Conservation (phyloP, 2,329 filamentous ascomycete species). For the Fusarium xylarioides region DNA sequence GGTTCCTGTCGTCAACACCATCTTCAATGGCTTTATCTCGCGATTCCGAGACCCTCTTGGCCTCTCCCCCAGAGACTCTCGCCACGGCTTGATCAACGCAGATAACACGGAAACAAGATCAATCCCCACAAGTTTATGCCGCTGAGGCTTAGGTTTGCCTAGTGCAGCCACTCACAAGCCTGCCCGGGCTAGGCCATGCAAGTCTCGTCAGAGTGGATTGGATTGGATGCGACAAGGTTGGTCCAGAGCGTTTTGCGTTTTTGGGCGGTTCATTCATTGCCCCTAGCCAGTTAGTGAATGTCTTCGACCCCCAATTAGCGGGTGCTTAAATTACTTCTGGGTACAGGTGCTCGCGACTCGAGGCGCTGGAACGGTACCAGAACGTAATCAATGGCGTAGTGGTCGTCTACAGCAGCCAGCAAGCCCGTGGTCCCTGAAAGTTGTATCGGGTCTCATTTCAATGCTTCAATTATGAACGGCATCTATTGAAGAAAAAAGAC, state of each 20-base stretch:
- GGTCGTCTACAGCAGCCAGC: not conserved
- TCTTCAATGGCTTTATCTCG: constrained; percentile 1
- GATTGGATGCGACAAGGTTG: constrained; percentile 25
- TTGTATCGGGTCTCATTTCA: not conserved
- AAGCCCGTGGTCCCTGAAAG: not conserved
- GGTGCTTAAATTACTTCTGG: constrained; percentile 20
- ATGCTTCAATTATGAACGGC: not conserved
- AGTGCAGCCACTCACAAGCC: constrained; percentile 21
- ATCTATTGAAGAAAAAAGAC: not conserved
- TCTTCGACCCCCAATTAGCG: not conserved
- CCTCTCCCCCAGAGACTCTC: not conserved
- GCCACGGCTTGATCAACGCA: constrained; percentile 12
- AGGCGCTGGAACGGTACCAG: not conserved
- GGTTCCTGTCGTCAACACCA: not conserved
- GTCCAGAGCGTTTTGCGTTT: constrained; percentile 32
- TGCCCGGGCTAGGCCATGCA: constrained; percentile 24
- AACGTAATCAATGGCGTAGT: not conserved
- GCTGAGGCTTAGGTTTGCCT: constrained; percentile 19
- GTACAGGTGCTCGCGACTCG: not conserved
- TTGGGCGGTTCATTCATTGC: constrained; percentile 8
- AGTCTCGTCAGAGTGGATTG: constrained; percentile 12
- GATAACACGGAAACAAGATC: constrained; percentile 38
- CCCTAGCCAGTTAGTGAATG: not conserved
- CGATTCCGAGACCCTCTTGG: not conserved
- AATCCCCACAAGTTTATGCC: constrained; percentile 14